Conservation (phyloP, 164 flowering plant species). For the Chimonanthus praecox region DNA sequence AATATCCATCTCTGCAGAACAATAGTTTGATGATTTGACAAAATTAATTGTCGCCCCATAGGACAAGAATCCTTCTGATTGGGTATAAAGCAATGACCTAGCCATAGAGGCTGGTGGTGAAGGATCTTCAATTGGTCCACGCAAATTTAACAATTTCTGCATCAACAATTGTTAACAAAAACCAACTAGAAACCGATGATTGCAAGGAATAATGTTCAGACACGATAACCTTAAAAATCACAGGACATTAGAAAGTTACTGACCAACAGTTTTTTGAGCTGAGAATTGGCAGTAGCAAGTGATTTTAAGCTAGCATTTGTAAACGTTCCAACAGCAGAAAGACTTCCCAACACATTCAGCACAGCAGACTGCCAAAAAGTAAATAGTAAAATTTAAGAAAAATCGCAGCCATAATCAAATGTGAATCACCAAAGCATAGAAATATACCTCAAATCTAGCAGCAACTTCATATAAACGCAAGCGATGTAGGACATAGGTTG, state of each 20-base stretch:
- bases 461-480: conserved; percentile 83
- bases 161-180: conserved; percentile 27
- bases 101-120: conserved; percentile 61
- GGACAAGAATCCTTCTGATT: conserved; percentile 60
- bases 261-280: conserved; percentile 77
- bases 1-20: conserved; percentile 51
- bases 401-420: background rate
- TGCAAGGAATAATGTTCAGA: background rate
- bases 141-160: conserved; percentile 71
- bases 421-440: background rate
- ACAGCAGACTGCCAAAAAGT: conserved; percentile 53
- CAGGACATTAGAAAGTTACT: conserved; percentile 20
- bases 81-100: conserved; percentile 48
- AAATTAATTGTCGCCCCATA: conserved; percentile 67
- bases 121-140: conserved; percentile 81
- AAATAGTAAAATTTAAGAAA: conserved; percentile 10
- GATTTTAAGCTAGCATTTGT: conserved; percentile 28
- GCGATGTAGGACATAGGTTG: conserved; percentile 77
- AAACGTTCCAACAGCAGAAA: conserved; percentile 34
- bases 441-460: conserved; percentile 80
- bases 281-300: conserved; percentile 49
- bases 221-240: background rate
- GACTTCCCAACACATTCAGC: conserved; percentile 49
- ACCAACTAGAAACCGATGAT: conserved; percentile 13
- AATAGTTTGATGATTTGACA: conserved; percentile 54